These are phyloP conservation scores for Rhodotorula sp. DNA, from an alignment of 1,284 basidiomycete species.

Conservation along the genomic window DNA sequence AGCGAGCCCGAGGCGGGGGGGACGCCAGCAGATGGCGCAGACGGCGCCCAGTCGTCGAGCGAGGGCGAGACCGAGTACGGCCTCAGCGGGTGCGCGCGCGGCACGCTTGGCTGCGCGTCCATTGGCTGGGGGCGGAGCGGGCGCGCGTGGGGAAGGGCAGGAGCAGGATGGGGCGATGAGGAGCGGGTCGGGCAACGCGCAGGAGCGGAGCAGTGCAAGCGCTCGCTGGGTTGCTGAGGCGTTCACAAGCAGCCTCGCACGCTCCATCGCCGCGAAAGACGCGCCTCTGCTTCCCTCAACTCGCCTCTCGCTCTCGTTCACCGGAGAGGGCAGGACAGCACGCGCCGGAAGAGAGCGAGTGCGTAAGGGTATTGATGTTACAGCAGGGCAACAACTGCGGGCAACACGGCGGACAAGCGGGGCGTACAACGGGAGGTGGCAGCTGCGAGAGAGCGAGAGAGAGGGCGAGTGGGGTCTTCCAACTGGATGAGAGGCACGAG, in stretches of 20 bases:
- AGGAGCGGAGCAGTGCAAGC: too few relatives aligned
- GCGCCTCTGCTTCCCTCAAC: too few relatives aligned
- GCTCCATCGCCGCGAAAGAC: background rate
- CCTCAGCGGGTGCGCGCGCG: slow-evolving; percentile 24
- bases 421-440: background rate
- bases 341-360: too few relatives aligned
- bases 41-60: slow-evolving; percentile 17
- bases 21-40: background rate
- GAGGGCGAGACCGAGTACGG: slow-evolving; percentile 25
- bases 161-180: background rate
- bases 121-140: background rate
- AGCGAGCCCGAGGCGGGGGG: background rate
- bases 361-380: background rate
- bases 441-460: background rate
- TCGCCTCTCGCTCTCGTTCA: too few relatives aligned
- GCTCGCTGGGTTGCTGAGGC: too few relatives aligned
- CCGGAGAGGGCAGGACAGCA: too few relatives aligned
- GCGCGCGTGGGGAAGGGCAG: background rate
- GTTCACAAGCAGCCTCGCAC: background rate
- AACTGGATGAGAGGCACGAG: too few relatives aligned
- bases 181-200: background rate
- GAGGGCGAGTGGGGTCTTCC: too few relatives aligned
- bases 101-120: slow-evolving; percentile 19
- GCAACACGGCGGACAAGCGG: background rate
- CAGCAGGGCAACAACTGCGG: background rate